Conservation (phyloP, 371 early-diverging fungal species). For the Mucor mucedo region DNA sequence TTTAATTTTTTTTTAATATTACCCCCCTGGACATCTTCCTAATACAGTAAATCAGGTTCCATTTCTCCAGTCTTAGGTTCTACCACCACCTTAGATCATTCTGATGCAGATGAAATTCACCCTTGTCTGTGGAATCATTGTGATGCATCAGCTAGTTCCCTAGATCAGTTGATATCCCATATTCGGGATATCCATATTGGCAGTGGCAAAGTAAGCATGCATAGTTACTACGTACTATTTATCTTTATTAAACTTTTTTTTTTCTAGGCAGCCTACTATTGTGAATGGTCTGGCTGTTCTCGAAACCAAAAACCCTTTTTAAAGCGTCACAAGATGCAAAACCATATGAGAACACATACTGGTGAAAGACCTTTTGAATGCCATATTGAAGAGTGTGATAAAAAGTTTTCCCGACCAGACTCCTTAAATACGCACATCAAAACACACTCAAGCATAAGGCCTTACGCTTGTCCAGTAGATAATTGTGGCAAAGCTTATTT, state of each 20-base stretch:
- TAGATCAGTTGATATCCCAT: constrained; percentile 66
- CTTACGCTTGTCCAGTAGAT: constrained; percentile 65
- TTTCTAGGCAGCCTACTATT: constrained; percentile 65
- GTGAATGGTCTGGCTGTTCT: constrained; percentile 76
- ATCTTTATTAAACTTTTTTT: too few relatives aligned
- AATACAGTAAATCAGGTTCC: constrained; percentile 8
- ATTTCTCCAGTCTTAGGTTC: constrained; percentile 12
- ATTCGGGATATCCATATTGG: constrained; percentile 70
- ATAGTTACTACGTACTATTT: too few relatives aligned
- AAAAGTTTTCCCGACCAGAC: constrained; percentile 82
- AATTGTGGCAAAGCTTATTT: constrained; percentile 79
- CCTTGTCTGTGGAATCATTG: constrained; percentile 69
- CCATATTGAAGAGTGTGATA: constrained; percentile 62
- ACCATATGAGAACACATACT: constrained; percentile 84
- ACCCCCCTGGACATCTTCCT: constrained; percentile 1
- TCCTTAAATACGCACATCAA: constrained; percentile 84
- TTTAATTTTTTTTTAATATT: constrained; percentile 1
- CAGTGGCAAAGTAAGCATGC: constrained; percentile 56
- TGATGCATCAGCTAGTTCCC: constrained; percentile 39
- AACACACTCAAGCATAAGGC: constrained; percentile 81
- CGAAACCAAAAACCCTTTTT: constrained; percentile 73
- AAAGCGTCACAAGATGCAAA: constrained; percentile 84
- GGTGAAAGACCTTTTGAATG: constrained; percentile 70
- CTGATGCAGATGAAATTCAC: constrained; percentile 28
- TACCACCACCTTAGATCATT: constrained; percentile 10